Conservation (phyloP, 805 yeast species). For the Wickerhamiella kurtzmanii region DNA sequence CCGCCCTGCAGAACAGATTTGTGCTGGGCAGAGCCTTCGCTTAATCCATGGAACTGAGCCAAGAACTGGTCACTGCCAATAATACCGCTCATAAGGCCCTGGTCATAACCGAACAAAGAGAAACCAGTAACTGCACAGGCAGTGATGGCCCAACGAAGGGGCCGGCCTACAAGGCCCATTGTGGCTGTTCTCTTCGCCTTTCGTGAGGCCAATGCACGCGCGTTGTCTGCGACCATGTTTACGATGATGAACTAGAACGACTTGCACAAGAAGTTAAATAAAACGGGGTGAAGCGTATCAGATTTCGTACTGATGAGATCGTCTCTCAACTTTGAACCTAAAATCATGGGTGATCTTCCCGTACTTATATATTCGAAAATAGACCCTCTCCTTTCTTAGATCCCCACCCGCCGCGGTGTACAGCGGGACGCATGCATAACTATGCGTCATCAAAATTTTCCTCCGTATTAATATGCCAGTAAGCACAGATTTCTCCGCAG, state of each 20-base stretch:
- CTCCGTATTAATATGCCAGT: background rate
- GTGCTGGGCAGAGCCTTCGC: slow-evolving; percentile 25
- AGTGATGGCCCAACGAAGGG: slow-evolving; percentile 37
- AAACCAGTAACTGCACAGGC: slow-evolving; percentile 52
- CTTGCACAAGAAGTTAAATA: background rate
- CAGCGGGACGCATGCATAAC: background rate
- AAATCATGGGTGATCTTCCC: no score
- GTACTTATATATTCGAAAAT: no score
- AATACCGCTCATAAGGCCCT: slow-evolving; percentile 24
- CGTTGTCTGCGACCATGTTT: slow-evolving; percentile 8
- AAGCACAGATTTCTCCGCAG: background rate
- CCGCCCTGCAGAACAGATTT: slow-evolving; percentile 58
- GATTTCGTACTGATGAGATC: background rate
- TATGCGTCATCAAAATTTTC: background rate
- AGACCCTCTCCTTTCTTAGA: no score
- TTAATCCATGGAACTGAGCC: slow-evolving; percentile 42
- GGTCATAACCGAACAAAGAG: slow-evolving; percentile 28
- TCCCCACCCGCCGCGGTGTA: background rate
- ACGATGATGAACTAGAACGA: slow-evolving; percentile 4
- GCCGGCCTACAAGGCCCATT: slow-evolving; percentile 42
- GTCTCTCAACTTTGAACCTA: no score
- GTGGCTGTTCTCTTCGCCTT: slow-evolving; percentile 33
- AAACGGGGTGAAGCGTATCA: background rate
- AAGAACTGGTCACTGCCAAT: slow-evolving; percentile 43
- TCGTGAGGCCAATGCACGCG: slow-evolving; percentile 12